Evolutionary conservation across 2,329 filamentous ascomycete species (phyloP), one percentile per base, ranked within the genome.

Genomic region (Cladosporium velox): DNA sequence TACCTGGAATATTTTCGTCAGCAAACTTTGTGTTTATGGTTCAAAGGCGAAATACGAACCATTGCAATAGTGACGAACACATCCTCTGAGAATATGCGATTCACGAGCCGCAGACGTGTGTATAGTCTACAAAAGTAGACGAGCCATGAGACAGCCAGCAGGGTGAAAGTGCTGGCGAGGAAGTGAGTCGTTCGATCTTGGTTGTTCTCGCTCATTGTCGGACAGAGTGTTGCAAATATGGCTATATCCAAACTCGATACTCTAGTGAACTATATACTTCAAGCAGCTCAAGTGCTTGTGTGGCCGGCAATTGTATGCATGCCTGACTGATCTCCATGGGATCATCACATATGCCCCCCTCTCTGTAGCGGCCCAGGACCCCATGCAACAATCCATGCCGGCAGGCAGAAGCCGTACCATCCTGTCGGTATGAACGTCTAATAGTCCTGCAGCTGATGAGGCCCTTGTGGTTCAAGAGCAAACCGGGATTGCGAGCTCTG

Each of bases 161-260:
- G 35, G 35, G 38, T 59, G 15, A 47, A 47, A 47, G 35, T 47
- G 57, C 57, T 59, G 24, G 34, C 57, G 35, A 59, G 57, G 57
- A 59, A 59, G 3, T 59, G 21, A 18, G 57, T 35, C 26, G 35
- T 11, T 28, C 57, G 34, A 26, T 47, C 26, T 12, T 35, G 15
- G 7, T 26, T 32, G 34, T 30, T 41, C 1, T 47, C 8, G 24
- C 34, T 38, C 49, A 52, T 47, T 47, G 41, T 47, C 4, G n/a
- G 41, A 47, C 3, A 2, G 21, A 11, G 2, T 47, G 41, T 21
- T 11, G 41, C 41, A 24, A 5, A 3, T 47, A 4, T 21, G n/a
- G 12, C 3, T 10, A 21, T n/a, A 11, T 12, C 41, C 8, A 11
- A 21, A 8, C 18, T 47, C 10, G 10, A 12, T 21, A 47, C n/a